Evolutionary conservation across 768 basidiomycete species (phyloP).

Genomic region (Boletus patriciae): DNA sequence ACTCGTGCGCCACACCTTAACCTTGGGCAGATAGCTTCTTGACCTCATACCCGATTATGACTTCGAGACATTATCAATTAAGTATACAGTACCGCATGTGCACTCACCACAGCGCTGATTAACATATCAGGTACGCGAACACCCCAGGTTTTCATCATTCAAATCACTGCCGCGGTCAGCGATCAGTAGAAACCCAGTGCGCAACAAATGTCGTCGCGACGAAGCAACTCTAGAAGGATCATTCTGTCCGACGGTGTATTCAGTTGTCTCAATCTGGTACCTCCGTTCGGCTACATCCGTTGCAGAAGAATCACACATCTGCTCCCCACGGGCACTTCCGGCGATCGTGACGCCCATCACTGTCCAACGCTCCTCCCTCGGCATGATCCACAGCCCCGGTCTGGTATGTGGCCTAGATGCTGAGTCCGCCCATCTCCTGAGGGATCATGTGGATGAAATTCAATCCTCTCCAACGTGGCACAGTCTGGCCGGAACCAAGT

Average conservation of each 20-base stretch:
- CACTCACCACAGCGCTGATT: conserved; percentile 10
- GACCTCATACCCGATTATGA: conserved; percentile 4
- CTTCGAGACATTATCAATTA: conserved; percentile 1
- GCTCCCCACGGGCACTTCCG: conserved; percentile 26
- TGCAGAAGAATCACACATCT: conserved; percentile 8
- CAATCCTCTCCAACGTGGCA: conserved; percentile 3
- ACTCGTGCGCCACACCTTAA: conserved; percentile 15
- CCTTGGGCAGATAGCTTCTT: conserved; percentile 7
- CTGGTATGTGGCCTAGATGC: conserved; percentile 1
- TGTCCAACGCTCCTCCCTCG: neutral
- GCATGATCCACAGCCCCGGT: neutral
- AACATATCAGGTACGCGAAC: conserved; percentile 17
- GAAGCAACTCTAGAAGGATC: conserved; percentile 8
- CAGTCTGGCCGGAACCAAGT: neutral
- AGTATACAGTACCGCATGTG: neutral
- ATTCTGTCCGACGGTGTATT: conserved; percentile 7
- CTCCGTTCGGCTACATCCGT: conserved; percentile 31
- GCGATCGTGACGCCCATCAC: conserved; percentile 13
- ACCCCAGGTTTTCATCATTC: neutral
- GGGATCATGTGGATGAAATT: neutral
- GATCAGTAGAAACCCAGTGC: neutral
- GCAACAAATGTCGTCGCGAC: neutral
- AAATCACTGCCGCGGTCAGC: neutral
- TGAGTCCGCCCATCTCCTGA: conserved; percentile 4
- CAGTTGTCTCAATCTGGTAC: conserved; percentile 22